These are phyloP conservation scores for Ensete ventricosum DNA, from an alignment of 176 grass and related monocot genomes.

Conservation along the genomic window DNA sequence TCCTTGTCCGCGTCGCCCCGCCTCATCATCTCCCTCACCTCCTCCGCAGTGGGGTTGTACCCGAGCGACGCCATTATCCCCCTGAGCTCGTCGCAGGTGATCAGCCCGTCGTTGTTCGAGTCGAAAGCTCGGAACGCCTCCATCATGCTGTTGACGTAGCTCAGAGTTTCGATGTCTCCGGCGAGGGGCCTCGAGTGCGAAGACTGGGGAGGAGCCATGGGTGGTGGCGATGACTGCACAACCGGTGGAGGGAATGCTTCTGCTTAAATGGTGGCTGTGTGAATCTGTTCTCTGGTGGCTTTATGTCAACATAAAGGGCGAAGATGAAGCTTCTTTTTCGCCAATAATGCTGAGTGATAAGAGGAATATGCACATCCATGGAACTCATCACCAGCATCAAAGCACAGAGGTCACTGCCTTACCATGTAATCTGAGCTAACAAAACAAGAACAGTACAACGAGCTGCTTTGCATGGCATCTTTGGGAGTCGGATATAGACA, in stretches of 20 bases:
- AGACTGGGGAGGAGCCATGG: slow-evolving; percentile 24
- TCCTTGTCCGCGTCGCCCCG: slow-evolving; percentile 45
- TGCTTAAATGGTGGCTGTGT: background rate
- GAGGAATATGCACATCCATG: background rate
- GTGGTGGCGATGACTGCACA: slow-evolving; percentile 2
- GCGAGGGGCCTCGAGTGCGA: slow-evolving; percentile 17
- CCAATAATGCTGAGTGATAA: background rate
- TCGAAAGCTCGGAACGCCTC: slow-evolving; percentile 91
- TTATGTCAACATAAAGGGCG: slow-evolving; percentile 69
- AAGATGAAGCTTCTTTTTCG: slow-evolving; percentile 45
- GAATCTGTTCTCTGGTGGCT: slow-evolving; percentile 39
- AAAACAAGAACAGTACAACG: too few species aligned
- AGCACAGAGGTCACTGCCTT: too few species aligned
- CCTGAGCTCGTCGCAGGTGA: slow-evolving; percentile 46
- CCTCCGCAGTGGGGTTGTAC: slow-evolving; percentile 32
- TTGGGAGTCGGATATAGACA: too few species aligned
- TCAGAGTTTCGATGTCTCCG: slow-evolving; percentile 58
- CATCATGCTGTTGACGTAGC: slow-evolving; percentile 72
- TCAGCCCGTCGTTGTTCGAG: slow-evolving; percentile 51
- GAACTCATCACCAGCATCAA: too few species aligned
- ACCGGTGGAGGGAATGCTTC: background rate
- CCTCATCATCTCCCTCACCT: slow-evolving; percentile 55
- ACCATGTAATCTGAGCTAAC: too few species aligned
- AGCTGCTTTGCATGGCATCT: too few species aligned
- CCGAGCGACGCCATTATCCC: slow-evolving; percentile 66